phyloP scores from a whole-genome alignment of 768 basidiomycete genomes.

The Mycena kentingensis region DNA sequence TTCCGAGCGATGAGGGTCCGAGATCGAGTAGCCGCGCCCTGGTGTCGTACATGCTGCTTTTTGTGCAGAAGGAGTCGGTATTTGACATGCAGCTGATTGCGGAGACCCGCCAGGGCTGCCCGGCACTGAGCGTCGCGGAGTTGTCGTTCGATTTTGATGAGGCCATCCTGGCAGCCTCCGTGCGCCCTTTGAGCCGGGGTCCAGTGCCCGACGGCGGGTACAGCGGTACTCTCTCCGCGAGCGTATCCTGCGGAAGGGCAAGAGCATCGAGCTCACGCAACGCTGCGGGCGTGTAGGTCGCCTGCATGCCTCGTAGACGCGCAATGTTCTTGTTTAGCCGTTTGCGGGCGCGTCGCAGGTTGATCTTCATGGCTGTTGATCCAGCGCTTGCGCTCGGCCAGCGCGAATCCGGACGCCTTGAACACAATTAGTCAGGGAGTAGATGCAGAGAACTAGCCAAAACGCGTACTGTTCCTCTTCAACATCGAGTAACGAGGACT shows the following conservation, averaged over 20 bases:
- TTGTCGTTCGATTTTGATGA: slow-evolving; percentile 21
- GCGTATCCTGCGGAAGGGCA: not conserved
- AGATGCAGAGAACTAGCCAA: too few species aligned
- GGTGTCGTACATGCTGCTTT: slow-evolving; percentile 27
- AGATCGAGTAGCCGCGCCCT: slow-evolving; percentile 20
- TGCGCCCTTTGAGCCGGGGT: not conserved
- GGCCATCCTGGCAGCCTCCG: slow-evolving; percentile 6
- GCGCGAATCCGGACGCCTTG: not conserved
- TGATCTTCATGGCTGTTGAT: not conserved
- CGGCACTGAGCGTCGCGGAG: slow-evolving; percentile 23
- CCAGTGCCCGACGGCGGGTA: slow-evolving; percentile 19
- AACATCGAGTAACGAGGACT: not conserved
- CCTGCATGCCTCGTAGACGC: not conserved
- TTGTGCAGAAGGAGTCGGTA: slow-evolving; percentile 23
- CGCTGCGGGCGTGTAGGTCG: not conserved
- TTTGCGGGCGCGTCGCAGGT: not conserved
- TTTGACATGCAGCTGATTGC: slow-evolving; percentile 22
- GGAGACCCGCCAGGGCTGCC: slow-evolving; percentile 21
- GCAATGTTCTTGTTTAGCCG: not conserved
- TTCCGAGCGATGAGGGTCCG: not conserved
- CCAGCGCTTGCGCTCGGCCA: not conserved
- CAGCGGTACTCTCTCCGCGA: slow-evolving; percentile 14
- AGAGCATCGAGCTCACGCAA: not conserved
- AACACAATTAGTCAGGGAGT: too few species aligned
- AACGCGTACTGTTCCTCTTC: not conserved